Conservation (phyloP, 805 yeast species). For the Hanseniaspora clermontiae region DNA sequence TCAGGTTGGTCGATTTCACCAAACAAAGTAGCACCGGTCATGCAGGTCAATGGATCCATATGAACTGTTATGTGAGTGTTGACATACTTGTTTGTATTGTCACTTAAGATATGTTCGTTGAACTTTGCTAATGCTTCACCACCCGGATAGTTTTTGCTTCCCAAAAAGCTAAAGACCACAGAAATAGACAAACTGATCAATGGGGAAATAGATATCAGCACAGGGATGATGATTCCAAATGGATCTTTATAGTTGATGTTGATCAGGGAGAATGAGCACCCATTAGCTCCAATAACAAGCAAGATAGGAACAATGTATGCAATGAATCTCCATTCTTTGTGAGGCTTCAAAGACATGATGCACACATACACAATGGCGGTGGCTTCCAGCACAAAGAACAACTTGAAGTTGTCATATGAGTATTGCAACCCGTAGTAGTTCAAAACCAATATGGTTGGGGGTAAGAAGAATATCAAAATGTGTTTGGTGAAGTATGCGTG, state of each 20-base stretch:
- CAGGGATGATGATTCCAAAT: slow-evolving; percentile 22
- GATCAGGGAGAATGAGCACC: slow-evolving; percentile 34
- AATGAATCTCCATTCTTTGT: slow-evolving; percentile 89
- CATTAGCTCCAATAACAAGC: slow-evolving; percentile 51
- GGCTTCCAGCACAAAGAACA: slow-evolving; percentile 29
- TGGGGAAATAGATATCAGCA: slow-evolving; percentile 27
- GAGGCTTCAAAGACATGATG: slow-evolving; percentile 68
- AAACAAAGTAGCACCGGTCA: slow-evolving; percentile 76
- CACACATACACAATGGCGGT: slow-evolving; percentile 45
- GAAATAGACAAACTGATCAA: slow-evolving; percentile 33
- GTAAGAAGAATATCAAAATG: slow-evolving; percentile 32
- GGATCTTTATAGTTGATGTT: slow-evolving; percentile 21
- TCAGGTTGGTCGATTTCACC: slow-evolving; percentile 38
- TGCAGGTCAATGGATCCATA: slow-evolving; percentile 67
- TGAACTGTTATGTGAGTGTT: slow-evolving; percentile 37
- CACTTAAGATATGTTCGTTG: slow-evolving; percentile 32
- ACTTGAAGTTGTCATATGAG: slow-evolving; percentile 22
- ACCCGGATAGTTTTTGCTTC: slow-evolving; percentile 79
- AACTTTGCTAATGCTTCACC: slow-evolving; percentile 54
- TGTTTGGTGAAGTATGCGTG: slow-evolving; percentile 47
- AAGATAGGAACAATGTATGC: slow-evolving; percentile 61
- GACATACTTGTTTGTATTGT: background rate
- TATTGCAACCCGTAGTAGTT: slow-evolving; percentile 29
- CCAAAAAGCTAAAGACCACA: slow-evolving; percentile 42
- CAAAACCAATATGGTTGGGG: slow-evolving; percentile 34